Base-by-base conservation (phyloP, 495 filamentous ascomycete species). In the Cudoniella acicularis region DNA sequence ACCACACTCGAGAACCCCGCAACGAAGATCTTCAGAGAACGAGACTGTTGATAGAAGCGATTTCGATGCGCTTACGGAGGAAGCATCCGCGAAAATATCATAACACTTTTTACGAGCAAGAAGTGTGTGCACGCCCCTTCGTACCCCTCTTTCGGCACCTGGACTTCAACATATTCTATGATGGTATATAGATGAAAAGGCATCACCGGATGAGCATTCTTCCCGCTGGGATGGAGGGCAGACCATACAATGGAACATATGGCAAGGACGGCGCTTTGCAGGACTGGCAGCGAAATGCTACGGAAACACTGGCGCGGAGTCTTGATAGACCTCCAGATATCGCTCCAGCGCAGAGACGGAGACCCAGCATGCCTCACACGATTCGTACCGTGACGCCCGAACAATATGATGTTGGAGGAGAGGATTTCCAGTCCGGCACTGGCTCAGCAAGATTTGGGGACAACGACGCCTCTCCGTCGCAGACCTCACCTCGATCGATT, bases 351-450 rank as follows among this genome's bases (percentile, higher is more conserved):
- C 66, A 54, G 42, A 62, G 58, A 41, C 21, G 55, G 17, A 60
- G 68, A 43, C 63, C 62, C 42, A 56, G 53, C 42, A 56, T 61
- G 61, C 63, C 68, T 54, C 67, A 48, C 53, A 79, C 75, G 2
- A 76, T 81, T 49, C 76, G 81, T 43, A 70, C 77, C 13, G 78
- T 82, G 56, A 82, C 82, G 59, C 80, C 82, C 54, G 83, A 86
- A 41, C 72, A 65, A 42, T 57, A 69, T 27, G 69, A 77, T 10
- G 63, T 67, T 41, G 63, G 56, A 10, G 64, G 46, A 4, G 49
- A 56, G 9, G 64, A 67, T 41, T 59, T 58, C 3, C 62, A 69
- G 62, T 45, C 56, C 56, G 18, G 50, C 57, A 21, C 49, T 56
- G 21, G 61, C 62, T 46, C 61, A 67, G 55, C 59, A 59, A 52